These are phyloP conservation scores for Fraxinus quadrangulata DNA, from an alignment of 257 asterid species.

Conservation along the genomic window DNA sequence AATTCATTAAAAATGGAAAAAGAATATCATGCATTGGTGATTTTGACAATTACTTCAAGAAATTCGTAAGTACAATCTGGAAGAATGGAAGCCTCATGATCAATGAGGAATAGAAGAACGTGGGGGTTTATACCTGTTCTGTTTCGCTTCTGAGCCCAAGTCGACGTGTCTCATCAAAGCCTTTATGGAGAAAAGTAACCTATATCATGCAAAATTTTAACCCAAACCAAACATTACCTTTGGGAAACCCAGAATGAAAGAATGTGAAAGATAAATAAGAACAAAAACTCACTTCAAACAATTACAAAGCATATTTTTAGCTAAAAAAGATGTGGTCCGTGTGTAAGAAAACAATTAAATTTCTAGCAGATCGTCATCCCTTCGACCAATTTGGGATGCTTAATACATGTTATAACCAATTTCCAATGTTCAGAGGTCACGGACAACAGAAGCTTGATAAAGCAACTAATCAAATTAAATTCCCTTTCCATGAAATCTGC, in stretches of 20 bases:
- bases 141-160: slow-evolving; percentile 91
- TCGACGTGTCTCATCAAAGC: slow-evolving; percentile 96
- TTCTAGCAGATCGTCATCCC: background rate
- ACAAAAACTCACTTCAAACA: background rate
- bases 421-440: background rate
- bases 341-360: background rate
- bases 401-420: background rate
- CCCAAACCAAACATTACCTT: slow-evolving; percentile 27
- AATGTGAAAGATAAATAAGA: background rate
- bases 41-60: slow-evolving; percentile 7
- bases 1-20: slow-evolving; percentile 30
- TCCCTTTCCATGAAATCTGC: background rate
- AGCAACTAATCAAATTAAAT: background rate
- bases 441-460: background rate
- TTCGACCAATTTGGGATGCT: background rate
- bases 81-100: slow-evolving; percentile 11
- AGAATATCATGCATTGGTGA: slow-evolving; percentile 14
- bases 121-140: slow-evolving; percentile 64
- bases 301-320: background rate
- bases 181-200: slow-evolving; percentile 96
- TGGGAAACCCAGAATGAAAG: slow-evolving; percentile 17
- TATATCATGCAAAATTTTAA: slow-evolving; percentile 30
- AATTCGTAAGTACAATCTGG: slow-evolving; percentile 17
- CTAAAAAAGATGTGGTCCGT: background rate
- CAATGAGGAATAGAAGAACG: slow-evolving; percentile 23